Conservation (phyloP, 768 basidiomycete genomes). For the Dentipellis fragilis region DNA sequence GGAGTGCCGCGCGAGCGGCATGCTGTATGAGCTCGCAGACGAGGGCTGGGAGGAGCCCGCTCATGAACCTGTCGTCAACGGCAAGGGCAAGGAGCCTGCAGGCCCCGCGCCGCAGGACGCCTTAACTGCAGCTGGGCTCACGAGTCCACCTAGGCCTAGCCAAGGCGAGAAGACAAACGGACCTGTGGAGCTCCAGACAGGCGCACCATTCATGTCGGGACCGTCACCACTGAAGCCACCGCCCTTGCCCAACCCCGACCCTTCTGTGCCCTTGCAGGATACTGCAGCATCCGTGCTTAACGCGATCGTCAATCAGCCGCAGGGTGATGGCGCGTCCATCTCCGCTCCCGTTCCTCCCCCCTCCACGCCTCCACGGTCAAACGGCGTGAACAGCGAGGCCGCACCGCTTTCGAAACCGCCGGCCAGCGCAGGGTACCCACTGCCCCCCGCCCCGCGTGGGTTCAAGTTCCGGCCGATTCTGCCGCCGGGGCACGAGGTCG, state of each 20-base stretch:
- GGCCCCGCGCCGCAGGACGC: constrained; percentile 3
- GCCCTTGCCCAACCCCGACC: constrained; percentile 22
- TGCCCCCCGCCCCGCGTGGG: constrained; percentile 58
- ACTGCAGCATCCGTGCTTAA: constrained; percentile 10
- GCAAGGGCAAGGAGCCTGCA: constrained; percentile 16
- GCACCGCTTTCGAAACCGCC: constrained; percentile 27
- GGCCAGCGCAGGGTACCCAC: constrained; percentile 24
- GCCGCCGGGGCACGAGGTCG: constrained; percentile 47
- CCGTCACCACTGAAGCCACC: constrained; percentile 24
- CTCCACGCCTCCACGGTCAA: constrained; percentile 13
- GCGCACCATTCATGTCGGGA: constrained; percentile 19
- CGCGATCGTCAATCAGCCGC: neutral
- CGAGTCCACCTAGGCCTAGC: constrained; percentile 1
- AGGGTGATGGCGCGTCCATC: constrained; percentile 3
- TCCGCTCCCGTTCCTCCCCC: neutral
- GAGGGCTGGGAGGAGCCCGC: constrained; percentile 49
- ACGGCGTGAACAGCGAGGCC: constrained; percentile 9
- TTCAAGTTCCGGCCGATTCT: constrained; percentile 65
- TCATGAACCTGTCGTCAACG: constrained; percentile 14
- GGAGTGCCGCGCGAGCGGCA: constrained; percentile 62
- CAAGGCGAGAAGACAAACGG: neutral
- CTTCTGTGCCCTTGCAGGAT: constrained; percentile 13
- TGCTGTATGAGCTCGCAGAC: constrained; percentile 73
- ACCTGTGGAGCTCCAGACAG: constrained; percentile 8
- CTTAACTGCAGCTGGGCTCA: constrained; percentile 1